Base-by-base conservation (phyloP, 148 eudicot species). In the Dysphania ambrosioides region DNA sequence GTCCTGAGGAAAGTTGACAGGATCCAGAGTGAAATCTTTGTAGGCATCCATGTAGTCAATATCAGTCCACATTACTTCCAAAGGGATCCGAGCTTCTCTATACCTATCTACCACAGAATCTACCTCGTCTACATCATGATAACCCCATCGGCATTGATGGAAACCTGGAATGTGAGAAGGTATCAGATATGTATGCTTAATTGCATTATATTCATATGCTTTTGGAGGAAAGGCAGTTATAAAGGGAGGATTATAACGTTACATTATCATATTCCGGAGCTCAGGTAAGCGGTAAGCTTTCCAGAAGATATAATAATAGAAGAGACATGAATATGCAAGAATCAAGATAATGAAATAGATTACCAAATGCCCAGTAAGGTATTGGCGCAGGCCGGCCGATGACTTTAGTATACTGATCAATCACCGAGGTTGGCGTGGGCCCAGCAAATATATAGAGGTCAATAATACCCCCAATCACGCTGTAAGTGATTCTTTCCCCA, bases 301-400 rank as follows among this genome's bases (percentile, higher is more conserved):
- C 18, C 51, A 44, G 51, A 44, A 0, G 57, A 53, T 1, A 1
- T 19, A 53, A 53, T 18, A 3, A 53, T 1, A 1, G 5, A 53
- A 53, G 3, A 3, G 4, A 53, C 58, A 67, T 9, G 7, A 38
- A 49, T 6, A 38, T 1, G 34, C 3, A 36, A 34, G 8, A 19
- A 49, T 4, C 2, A 16, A 31, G 49, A 9, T 34, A 23, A 11
- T 1, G 2, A 66, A 68, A 31, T 15, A 8, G 75, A 78, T 78
- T 63, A 87, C 90, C 90, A 49, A 87, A 85, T 23, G 90, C 78
- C 88, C 90, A 87, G 53, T 87, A 87, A 34, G 90, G 90, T 88
- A 87, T 85, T 12, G 90, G 85, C 24, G 88, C 78, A 1, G 90
- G 90, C 2, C 88, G 78, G 1, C 90, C 90, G 35, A 84, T 73